Evolutionary conservation across 768 basidiomycete genomes (phyloP), one percentile per base, ranked within the genome.

Genomic region (Termitomyces sp.): DNA sequence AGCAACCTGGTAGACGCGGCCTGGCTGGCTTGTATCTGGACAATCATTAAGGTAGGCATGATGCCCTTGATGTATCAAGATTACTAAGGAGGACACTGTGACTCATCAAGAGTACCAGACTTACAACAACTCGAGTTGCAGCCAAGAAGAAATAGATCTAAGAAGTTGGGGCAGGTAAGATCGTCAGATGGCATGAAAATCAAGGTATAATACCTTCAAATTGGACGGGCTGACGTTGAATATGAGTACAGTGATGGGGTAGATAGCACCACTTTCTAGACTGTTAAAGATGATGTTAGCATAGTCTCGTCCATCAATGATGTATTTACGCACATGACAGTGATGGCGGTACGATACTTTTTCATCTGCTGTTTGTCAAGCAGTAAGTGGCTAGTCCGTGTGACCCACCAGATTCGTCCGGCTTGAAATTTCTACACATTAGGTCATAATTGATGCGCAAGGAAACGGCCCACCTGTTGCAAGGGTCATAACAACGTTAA

Each of bases 381-480:
- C 55, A 56, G 42, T 4, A 17, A 56, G 42, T 56, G 17, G 11
- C 10, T 56, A n/a, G 42, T 12, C 42, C 55, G 55, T 17, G 31
- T 45, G n/a, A 56, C 55, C 55, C 55, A 56, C 55, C 55, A 56
- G 29, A 56, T 56, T 20, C 55, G 17, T n/a, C 55, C 55, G 5
- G 55, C 55, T 56, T 12, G 11, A 10, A 14, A n/a, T 43, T 0
- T 45, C 2, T 31, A 32, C 32, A 14, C 14, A 31, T 12, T n/a
- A 43, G 31, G 42, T 43, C 8, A 12, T 32, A 4, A 11, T 56
- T 34, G 2, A 34, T 56, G 11, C 29, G 31, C 6, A 56, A 32
- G 17, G 14, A 45, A 34, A 45, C 7, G 31, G 10, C n/a, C 32
- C 55, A 43, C 55, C 55, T 45, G 55, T 56, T 43, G 42, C 31